Evolutionary conservation across 2,329 filamentous ascomycete genomes (phyloP).

Genomic region (Exserohilum rostratum): DNA sequence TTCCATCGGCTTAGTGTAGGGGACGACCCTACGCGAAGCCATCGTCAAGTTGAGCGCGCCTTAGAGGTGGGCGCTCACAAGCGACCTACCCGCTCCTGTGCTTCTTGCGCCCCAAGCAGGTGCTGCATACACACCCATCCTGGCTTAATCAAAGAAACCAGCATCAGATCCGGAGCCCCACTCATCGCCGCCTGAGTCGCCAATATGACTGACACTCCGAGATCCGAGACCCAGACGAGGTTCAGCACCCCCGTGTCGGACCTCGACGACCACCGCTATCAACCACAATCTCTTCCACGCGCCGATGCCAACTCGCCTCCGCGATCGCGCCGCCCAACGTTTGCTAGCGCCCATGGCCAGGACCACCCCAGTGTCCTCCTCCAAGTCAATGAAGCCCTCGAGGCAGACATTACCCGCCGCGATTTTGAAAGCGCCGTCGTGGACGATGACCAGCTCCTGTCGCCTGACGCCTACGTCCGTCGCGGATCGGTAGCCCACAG

Average conservation of each 20-base stretch:
- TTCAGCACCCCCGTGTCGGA: conserved; percentile 78
- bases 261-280: conserved; percentile 85
- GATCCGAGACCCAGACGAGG: conserved; percentile 72
- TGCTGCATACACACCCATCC: conserved; percentile 10
- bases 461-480: conserved; percentile 53
- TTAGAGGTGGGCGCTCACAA: conserved; percentile 60
- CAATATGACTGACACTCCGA: conserved; percentile 61
- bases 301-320: conserved; percentile 59
- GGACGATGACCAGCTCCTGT: conserved; percentile 68
- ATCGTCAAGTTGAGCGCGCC: conserved; percentile 58
- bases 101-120: conserved; percentile 41
- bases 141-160: conserved; percentile 14
- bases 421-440: conserved; percentile 88
- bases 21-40: conserved; percentile 55
- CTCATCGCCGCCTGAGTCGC: conserved; percentile 33
- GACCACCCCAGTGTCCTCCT: conserved; percentile 53
- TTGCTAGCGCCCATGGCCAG: conserved; percentile 66
- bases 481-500: conserved; percentile 55
- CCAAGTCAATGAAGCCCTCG: conserved; percentile 54
- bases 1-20: conserved; percentile 52
- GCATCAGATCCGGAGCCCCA: conserved; percentile 27
- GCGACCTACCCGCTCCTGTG: conserved; percentile 54
- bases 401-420: conserved; percentile 59
- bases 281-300: conserved; percentile 65
- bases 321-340: conserved; percentile 69